Percentiles rank a stretch among this genome's conserved stretches.
Evolutionary conservation across 169 alveolate species (phyloP).

Genomic region (Cryptosporidium tyzzeri): DNA sequence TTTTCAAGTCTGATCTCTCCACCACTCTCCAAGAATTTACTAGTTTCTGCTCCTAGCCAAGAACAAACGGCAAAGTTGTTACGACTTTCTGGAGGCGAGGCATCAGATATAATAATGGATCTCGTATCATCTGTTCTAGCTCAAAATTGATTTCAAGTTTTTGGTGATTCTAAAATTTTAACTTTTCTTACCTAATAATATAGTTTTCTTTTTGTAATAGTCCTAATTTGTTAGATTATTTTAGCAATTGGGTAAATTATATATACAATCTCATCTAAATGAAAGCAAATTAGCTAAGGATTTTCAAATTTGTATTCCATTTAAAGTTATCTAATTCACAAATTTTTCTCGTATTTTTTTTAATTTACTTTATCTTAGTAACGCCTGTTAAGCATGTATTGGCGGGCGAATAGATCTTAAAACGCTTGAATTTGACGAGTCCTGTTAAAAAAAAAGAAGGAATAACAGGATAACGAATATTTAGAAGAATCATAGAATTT

Average conservation of each 20-base stretch:
- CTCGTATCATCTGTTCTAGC: background rate
- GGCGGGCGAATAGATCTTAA: slow-evolving; percentile 36
- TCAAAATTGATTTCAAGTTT: slow-evolving; percentile 6
- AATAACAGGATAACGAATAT: background rate
- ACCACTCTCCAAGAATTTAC: background rate
- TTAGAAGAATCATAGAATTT: background rate
- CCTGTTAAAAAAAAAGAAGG: background rate
- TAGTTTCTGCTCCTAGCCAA: slow-evolving; percentile 23
- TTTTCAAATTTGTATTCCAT: background rate
- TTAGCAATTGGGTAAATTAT: slow-evolving; percentile 8
- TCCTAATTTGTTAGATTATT: slow-evolving; percentile 8
- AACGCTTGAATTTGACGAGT: slow-evolving; percentile 28
- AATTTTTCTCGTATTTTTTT: background rate
- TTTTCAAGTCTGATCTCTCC: background rate
- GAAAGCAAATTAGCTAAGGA: background rate
- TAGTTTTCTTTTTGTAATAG: background rate
- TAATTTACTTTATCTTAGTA: background rate
- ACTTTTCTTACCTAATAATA: background rate
- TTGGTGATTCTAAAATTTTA: background rate
- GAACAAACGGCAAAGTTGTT: slow-evolving; percentile 29
- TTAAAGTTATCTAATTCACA: background rate
- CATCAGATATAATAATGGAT: slow-evolving; percentile 7
- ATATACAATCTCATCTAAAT: background rate
- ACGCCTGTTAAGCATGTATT: background rate
- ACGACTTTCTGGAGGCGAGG: background rate